Base-by-base conservation (phyloP, 805 yeast genomes). In the Kodamaea fukazawae region DNA sequence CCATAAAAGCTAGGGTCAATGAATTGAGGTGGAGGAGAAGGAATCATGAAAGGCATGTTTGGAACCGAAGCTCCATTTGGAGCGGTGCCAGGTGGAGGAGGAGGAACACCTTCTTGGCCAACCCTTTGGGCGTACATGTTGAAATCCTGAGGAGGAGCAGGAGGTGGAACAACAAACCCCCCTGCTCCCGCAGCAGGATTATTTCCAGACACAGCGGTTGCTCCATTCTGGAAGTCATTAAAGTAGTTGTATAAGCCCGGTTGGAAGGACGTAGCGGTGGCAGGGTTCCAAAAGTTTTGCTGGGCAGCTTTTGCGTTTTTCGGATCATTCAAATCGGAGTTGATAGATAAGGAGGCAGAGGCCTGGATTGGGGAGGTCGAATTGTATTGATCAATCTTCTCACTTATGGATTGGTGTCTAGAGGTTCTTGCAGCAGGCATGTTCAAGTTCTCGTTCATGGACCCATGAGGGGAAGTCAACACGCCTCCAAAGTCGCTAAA, bases 261-360 rank as follows among this genome's bases (percentile, higher is more conserved):
- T 10, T 76, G 75, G 53, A 81, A 81, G 1, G 82, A 63, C 7
- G 79, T 61, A 3, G 84, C 81, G 13, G 81, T 63, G 5, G 83
- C 84, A 0, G 85, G 84, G 55, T 79, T 79, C 86, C 86, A 81
- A 48, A 78, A 76, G 50, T 65, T 73, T 29, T 55, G 67, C 7
- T 52, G 48, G 9, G 42, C 42, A 31, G 17, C 30, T 2, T 28
- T 25, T 12, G 46, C 47, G 15, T 22, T 23, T 31, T 34, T 45
- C 34, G 26, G 45, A 13, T 48, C 38, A 25, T 47, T 55, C 41
- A 55, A 43, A 36, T 65, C 71, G 5, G 66, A 52, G 20, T 50
- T 41, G 4, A 57, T 48, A 7, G 69, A 53, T 39, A 68, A 54
- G 2, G 64, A 53, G 5, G 73, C 73, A 40, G 58, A 57, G 3